These are phyloP conservation scores for Globisporangium solare DNA, from an alignment of 352 stramenopile species.

Conservation along the genomic window DNA sequence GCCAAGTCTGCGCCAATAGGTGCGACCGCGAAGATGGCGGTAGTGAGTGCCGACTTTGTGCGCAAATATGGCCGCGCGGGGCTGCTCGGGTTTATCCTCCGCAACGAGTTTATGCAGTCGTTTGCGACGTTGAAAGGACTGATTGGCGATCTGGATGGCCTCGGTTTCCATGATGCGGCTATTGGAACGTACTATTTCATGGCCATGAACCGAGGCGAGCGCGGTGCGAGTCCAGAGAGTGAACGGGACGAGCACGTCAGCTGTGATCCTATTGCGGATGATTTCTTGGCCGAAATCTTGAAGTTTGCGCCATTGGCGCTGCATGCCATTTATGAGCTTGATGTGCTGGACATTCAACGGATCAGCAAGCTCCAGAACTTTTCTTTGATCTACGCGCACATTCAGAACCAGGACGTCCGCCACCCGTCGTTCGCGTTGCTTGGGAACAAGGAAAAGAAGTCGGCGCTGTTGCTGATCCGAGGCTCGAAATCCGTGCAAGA, in stretches of 20 bases:
- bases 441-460: conserved; percentile 77
- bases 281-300: conserved; percentile 63
- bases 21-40: conserved; percentile 76
- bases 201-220: conserved; percentile 81
- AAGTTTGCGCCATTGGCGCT: conserved; percentile 74
- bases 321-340: conserved; percentile 81
- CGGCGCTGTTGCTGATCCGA: conserved; percentile 70
- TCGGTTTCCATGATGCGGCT: conserved; percentile 81
- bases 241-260: conserved; percentile 56
- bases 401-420: conserved; percentile 78
- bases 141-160: conserved; percentile 71
- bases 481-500: conserved; percentile 87
- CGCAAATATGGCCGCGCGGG: conserved; percentile 78
- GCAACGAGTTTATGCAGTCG: conserved; percentile 88
- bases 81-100: conserved; percentile 77
- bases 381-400: conserved; percentile 71
- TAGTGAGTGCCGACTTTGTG: conserved; percentile 83
- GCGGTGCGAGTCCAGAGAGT: conserved; percentile 58
- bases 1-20: conserved; percentile 79
- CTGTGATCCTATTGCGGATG: conserved; percentile 60
- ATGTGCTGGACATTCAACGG: conserved; percentile 81
- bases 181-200: conserved; percentile 88
- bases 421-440: conserved; percentile 79
- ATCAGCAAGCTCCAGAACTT: conserved; percentile 80
- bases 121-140: conserved; percentile 80